Evolutionary conservation across 2,329 filamentous ascomycete species (phyloP).

Genomic region (Xylariaceae sp.): DNA sequence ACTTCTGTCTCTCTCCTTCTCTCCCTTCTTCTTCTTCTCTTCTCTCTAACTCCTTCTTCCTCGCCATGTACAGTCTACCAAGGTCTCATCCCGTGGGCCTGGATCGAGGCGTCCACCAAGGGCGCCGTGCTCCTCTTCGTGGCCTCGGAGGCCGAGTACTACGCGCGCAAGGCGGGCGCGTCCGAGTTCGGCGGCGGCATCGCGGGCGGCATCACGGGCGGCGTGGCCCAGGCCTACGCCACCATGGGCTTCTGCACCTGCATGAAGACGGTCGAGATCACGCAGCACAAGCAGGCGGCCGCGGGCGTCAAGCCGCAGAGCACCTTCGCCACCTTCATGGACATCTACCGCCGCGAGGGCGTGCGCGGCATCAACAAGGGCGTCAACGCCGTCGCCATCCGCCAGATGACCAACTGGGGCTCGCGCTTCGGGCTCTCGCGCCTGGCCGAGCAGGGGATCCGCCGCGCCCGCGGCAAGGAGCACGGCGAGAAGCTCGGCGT

Average conservation of each 20-base stretch:
- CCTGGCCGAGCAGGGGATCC: slow-evolving; percentile 84
- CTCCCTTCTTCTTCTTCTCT: too few species aligned
- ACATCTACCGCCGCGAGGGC: slow-evolving; percentile 91
- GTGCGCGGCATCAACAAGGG: slow-evolving; percentile 96
- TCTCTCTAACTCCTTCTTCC: too few species aligned
- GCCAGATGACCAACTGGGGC: slow-evolving; percentile 99
- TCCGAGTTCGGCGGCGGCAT: slow-evolving; percentile 85
- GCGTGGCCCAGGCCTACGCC: slow-evolving; percentile 95
- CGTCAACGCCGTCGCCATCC: slow-evolving; percentile 96
- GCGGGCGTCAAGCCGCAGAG: slow-evolving; percentile 76
- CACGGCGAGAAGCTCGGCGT: slow-evolving; percentile 69
- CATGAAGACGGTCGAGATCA: slow-evolving; percentile 99
- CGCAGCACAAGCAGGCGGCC: slow-evolving; percentile 89
- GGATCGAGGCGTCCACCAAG: slow-evolving; percentile 99
- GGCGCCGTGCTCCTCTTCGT: slow-evolving; percentile 98
- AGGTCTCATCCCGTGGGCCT: slow-evolving; percentile 98
- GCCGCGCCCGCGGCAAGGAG: slow-evolving; percentile 69
- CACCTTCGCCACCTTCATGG: slow-evolving; percentile 92
- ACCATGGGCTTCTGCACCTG: slow-evolving; percentile 99
- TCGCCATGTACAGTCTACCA: slow-evolving; percentile 97
- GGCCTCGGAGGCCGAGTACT: slow-evolving; percentile 95
- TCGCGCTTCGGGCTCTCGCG: slow-evolving; percentile 90
- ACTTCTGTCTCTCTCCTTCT: too few species aligned
- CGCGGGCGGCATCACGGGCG: slow-evolving; percentile 81
- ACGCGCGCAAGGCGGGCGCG: slow-evolving; percentile 76